These are phyloP conservation scores for Pichia sp. DNA, from an alignment of 1,139 yeast genomes.

Conservation along the genomic window DNA sequence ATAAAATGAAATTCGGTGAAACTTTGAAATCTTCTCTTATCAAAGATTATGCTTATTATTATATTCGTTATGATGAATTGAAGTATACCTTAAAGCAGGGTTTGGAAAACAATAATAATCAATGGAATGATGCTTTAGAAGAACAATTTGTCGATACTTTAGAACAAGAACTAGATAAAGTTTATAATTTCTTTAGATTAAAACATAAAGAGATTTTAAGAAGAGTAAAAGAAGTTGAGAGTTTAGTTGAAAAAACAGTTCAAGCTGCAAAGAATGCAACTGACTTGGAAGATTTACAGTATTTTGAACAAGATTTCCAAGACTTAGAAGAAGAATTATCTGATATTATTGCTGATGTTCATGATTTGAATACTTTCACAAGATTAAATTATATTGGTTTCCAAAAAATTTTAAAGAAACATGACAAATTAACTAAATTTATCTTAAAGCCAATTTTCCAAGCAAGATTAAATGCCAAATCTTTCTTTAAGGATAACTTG, in stretches of 20 bases:
- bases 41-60: slow-evolving; percentile 82
- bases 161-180: slow-evolving; percentile 83
- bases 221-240: slow-evolving; percentile 75
- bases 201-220: slow-evolving; percentile 79
- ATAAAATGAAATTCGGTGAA: slow-evolving; percentile 66
- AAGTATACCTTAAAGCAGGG: slow-evolving; percentile 72
- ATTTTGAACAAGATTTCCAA: slow-evolving; percentile 78
- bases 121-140: slow-evolving; percentile 72
- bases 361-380: slow-evolving; percentile 89
- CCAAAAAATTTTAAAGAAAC: slow-evolving; percentile 92
- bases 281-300: slow-evolving; percentile 31
- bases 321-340: slow-evolving; percentile 85
- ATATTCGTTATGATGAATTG: slow-evolving; percentile 83
- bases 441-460: slow-evolving; percentile 86
- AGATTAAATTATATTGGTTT: slow-evolving; percentile 92
- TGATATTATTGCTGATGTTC: slow-evolving; percentile 94
- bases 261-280: slow-evolving; percentile 26
- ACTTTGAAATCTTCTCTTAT: slow-evolving; percentile 66
- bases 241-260: slow-evolving; percentile 29
- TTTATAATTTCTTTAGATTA: slow-evolving; percentile 81
- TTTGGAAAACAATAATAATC: slow-evolving; percentile 33
- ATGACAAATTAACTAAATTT: slow-evolving; percentile 80
- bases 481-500: slow-evolving; percentile 91
- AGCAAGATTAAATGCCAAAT: slow-evolving; percentile 85
- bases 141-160: slow-evolving; percentile 69